Evolutionary conservation across 2,329 filamentous ascomycete genomes (phyloP).

Genomic region (Calcarisporium arbuscula): DNA sequence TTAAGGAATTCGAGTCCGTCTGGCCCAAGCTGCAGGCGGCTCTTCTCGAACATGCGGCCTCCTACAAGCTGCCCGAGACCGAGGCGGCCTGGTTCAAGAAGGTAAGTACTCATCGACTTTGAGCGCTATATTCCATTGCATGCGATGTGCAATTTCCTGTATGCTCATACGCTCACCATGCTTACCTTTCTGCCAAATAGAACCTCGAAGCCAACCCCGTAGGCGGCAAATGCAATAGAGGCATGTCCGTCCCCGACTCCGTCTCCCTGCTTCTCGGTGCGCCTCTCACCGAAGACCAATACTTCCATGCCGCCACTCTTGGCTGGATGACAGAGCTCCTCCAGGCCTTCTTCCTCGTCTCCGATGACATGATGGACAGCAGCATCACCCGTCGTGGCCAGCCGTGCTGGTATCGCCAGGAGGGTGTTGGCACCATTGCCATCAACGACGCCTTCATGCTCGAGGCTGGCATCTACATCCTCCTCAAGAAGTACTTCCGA

Average conservation of each 20-base stretch:
- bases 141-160: constrained; percentile 5
- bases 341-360: constrained; percentile 97
- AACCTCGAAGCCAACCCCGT: constrained; percentile 78
- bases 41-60: constrained; percentile 68
- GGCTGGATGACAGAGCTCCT: constrained; percentile 98
- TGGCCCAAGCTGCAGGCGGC: constrained; percentile 83
- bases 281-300: constrained; percentile 72
- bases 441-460: constrained; percentile 99
- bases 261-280: constrained; percentile 68
- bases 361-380: constrained; percentile 97
- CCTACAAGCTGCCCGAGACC: constrained; percentile 76
- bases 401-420: constrained; percentile 93
- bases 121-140: neutral
- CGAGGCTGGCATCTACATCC: constrained; percentile 80
- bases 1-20: constrained; percentile 82
- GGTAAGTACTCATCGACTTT: constrained; percentile 37
- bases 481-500: constrained; percentile 92
- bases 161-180: constrained; percentile 8
- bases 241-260: constrained; percentile 95
- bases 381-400: constrained; percentile 90
- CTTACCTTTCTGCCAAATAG: constrained; percentile 35
- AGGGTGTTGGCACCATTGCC: constrained; percentile 86
- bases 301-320: constrained; percentile 79
- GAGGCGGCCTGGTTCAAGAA: constrained; percentile 82
- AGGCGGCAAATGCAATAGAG: constrained; percentile 97